Conservation (phyloP, 805 yeast species). For the Sungouiella blattae region DNA sequence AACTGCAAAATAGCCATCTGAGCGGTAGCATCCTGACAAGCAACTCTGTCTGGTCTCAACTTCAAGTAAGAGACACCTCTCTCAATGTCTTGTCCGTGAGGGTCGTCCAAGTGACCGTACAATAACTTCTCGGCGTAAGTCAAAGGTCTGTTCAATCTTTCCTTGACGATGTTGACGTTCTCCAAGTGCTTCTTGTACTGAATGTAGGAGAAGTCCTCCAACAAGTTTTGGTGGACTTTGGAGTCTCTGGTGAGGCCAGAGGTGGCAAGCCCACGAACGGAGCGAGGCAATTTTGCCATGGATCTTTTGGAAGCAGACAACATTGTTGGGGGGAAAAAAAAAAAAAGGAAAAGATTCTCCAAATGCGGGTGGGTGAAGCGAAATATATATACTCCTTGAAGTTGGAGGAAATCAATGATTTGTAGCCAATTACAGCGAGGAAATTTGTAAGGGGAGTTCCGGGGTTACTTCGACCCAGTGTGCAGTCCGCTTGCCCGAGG, state of each 20-base stretch:
- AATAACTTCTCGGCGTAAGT: constrained; percentile 94
- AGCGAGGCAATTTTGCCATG: constrained; percentile 17
- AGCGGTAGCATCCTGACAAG: constrained; percentile 98
- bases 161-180: constrained; percentile 79
- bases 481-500: too few relatives aligned
- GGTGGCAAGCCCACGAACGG: constrained; percentile 21
- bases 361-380: constrained; percentile 5
- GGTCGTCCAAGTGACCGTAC: constrained; percentile 92
- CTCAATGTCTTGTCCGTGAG: constrained; percentile 77
- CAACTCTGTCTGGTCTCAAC: constrained; percentile 95
- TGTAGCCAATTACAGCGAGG: constrained; percentile 21
- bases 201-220: constrained; percentile 81
- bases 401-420: constrained; percentile 10
- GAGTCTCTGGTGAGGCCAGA: constrained; percentile 20
- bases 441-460: constrained; percentile 21
- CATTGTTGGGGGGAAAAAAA: constrained; percentile 20
- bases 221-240: constrained; percentile 57
- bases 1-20: constrained; percentile 97
- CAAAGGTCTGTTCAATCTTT: constrained; percentile 80
- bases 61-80: constrained; percentile 91
- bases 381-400: constrained; percentile 10
- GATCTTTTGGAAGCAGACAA: constrained; percentile 42
- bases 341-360: constrained; percentile 2
- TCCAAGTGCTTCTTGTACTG: constrained; percentile 89
- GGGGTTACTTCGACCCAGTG: too few relatives aligned